Base-by-base conservation (phyloP, 2,329 filamentous ascomycete species). In the Gaeumannomyces tritici region DNA sequence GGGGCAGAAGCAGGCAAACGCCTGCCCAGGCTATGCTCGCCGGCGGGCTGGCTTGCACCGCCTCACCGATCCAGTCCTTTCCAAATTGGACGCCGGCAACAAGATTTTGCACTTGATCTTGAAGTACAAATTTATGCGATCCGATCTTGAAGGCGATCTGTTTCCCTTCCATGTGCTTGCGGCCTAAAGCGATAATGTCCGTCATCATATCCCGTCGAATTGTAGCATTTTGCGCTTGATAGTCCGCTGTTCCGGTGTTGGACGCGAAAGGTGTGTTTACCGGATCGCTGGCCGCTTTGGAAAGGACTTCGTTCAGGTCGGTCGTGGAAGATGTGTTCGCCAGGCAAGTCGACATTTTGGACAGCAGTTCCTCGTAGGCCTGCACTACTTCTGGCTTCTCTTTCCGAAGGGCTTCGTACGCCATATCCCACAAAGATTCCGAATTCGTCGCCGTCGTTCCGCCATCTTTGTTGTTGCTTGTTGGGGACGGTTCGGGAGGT, bases 151-250 rank as follows among this genome's bases (percentile, higher is more conserved):
- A 15, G 28, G 55, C n/a, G 28, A 61, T 51, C 31, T 60, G 33
- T 24, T 63, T 63, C 28, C 51, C 28, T 21, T 63, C 42, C 62
- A 61, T 59, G 56, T 58, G 62, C 35, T 63, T 57, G n/a, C 31
- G 59, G 26, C 59, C 62, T 27, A 63, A 24, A 2, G 18, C 29
- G 8, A 60, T 61, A 29, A 63, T 51, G 5, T 55, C 12, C 29
- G 26, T n/a, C 56, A 63, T 58, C 31, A 26, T 57, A 11, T 61
- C 42, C 35, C 35, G 62, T 31, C 13, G 57, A 29, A 4, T 54
- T 15, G 15, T 21, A 33, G 26, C 47, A 56, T 28, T 55, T 13
- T 61, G 47, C 55, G 59, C 47, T n/a, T 28, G 27, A 11, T 5
- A n/a, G 29, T 60, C 58, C 28, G 58, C 33, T 60, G 26, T 33